Conservation (phyloP, 768 basidiomycete species). For the Leccinum incarnatum region DNA sequence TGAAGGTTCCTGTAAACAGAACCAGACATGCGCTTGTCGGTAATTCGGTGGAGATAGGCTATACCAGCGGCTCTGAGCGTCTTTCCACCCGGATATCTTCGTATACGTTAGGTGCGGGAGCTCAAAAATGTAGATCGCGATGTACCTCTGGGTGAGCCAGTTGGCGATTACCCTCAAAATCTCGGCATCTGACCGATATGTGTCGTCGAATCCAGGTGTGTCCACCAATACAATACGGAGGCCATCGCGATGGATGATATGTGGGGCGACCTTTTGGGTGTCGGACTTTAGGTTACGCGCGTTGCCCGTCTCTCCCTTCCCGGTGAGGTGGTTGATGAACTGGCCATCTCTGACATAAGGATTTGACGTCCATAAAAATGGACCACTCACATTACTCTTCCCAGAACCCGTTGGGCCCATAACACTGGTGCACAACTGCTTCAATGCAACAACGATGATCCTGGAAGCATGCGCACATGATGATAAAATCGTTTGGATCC, state of each 20-base stretch:
- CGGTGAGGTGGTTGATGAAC: constrained; percentile 17
- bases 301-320: background rate
- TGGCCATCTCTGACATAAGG: background rate
- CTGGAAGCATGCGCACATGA: too few relatives aligned
- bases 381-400: constrained; percentile 21
- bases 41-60: constrained; percentile 35
- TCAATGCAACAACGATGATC: too few relatives aligned
- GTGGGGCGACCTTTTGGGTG: constrained; percentile 8
- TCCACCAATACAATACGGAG: constrained; percentile 17
- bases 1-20: constrained; percentile 30
- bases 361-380: background rate
- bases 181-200: constrained; percentile 11
- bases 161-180: constrained; percentile 10
- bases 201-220: constrained; percentile 21
- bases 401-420: constrained; percentile 28
- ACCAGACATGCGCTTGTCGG: constrained; percentile 35
- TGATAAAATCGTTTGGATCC: too few relatives aligned
- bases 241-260: background rate
- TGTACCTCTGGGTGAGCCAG: constrained; percentile 20
- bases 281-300: constrained; percentile 9
- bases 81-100: background rate
- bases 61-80: constrained; percentile 27
- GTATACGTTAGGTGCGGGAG: too few relatives aligned
- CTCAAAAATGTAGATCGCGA: background rate
- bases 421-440: background rate